These are phyloP conservation scores for Trametes hirsuta DNA, from an alignment of 1,284 basidiomycete genomes.

Conservation along the genomic window DNA sequence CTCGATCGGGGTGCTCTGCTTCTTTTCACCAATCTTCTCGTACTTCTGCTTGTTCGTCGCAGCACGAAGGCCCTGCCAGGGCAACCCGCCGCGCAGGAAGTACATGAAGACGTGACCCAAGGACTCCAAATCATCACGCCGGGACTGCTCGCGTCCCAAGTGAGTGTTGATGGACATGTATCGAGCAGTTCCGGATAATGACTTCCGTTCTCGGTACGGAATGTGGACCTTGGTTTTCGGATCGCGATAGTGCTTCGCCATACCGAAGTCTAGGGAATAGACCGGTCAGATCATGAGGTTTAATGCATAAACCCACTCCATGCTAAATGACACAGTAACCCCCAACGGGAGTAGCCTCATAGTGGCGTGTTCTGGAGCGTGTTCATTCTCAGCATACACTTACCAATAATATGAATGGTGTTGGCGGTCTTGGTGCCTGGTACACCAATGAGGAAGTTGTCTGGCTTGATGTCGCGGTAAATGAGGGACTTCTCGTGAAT, in stretches of 20 bases:
- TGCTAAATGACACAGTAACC: too few relatives aligned
- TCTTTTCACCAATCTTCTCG: conserved; percentile 98
- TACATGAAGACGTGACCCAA: conserved; percentile 99
- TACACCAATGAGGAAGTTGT: conserved; percentile 97
- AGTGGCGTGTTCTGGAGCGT: not conserved
- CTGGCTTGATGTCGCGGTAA: conserved; percentile 99
- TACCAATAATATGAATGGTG: conserved; percentile 89
- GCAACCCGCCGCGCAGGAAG: conserved; percentile 90
- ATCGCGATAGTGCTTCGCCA: conserved; percentile 99
- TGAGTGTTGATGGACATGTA: conserved; percentile 99
- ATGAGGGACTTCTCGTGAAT: conserved; percentile 99
- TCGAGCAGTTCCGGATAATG: conserved; percentile 94
- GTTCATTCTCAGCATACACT: conserved; percentile 27
- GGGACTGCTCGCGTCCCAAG: conserved; percentile 88
- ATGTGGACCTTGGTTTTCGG: conserved; percentile 98
- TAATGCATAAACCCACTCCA: too few relatives aligned
- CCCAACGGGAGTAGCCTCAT: too few relatives aligned
- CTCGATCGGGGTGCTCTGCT: conserved; percentile 89
- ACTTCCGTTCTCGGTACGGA: conserved; percentile 98
- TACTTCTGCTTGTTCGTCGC: conserved; percentile 99
- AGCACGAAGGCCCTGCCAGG: conserved; percentile 95
- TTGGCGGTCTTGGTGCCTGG: conserved; percentile 93
- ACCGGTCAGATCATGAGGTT: too few relatives aligned
- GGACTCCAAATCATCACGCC: conserved; percentile 93
- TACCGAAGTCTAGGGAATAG: conserved; percentile 82